These are phyloP conservation scores for Oehlia diaphana DNA, from an alignment of 192 early-diverging fungal species.

Conservation along the genomic window DNA sequence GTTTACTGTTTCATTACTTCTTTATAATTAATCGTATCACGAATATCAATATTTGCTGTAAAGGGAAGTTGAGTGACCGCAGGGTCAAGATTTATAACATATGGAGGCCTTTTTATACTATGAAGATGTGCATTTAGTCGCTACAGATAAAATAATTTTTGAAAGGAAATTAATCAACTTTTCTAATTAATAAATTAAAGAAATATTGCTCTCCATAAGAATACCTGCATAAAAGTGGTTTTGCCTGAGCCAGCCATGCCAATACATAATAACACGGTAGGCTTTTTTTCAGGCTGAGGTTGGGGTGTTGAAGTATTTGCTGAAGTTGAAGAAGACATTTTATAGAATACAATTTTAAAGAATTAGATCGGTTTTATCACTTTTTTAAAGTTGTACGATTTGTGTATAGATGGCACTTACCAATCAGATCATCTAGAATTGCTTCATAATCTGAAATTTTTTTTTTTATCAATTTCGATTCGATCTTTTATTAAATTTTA, in stretches of 20 bases:
- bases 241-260: conserved; percentile 99
- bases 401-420: no score
- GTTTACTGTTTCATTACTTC: conserved; percentile 95
- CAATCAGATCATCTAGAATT: no score
- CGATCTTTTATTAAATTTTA: background rate
- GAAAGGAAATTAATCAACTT: conserved; percentile 7
- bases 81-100: conserved; percentile 94
- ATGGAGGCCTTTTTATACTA: conserved; percentile 71
- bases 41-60: conserved; percentile 95
- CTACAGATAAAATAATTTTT: conserved; percentile 38
- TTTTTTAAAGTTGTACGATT: no score
- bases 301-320: background rate
- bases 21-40: conserved; percentile 98
- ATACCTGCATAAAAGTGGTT: conserved; percentile 94
- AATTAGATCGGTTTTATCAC: background rate
- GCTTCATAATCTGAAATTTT: no score
- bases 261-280: conserved; percentile 78
- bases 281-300: conserved; percentile 42
- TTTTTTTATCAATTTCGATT: no score
- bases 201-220: background rate
- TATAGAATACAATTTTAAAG: background rate
- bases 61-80: conserved; percentile 86
- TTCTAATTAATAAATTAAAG: background rate
- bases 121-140: conserved; percentile 87
- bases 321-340: background rate